A percentile compares a stretch with the other conserved stretches of the same genome.
phyloP scores from a whole-genome alignment of 2,329 filamentous ascomycete genomes.

The Pseudopithomyces chartarum region DNA sequence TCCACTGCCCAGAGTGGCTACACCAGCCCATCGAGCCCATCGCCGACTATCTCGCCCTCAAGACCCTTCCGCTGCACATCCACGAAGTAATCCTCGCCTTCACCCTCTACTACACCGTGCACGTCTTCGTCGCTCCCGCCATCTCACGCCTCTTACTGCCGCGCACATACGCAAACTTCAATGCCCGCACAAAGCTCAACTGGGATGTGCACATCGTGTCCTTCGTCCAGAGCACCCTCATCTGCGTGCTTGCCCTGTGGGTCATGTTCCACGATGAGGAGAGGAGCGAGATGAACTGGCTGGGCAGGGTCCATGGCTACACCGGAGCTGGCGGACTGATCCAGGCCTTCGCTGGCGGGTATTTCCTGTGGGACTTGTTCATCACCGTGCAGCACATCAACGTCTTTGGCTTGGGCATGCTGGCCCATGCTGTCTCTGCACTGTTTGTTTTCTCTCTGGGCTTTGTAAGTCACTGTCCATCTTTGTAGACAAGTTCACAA shows the following conservation, averaged over 20 bases:
- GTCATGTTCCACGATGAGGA: slow-evolving; percentile 71
- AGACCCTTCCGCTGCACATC: slow-evolving; percentile 74
- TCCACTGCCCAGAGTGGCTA: slow-evolving; percentile 63
- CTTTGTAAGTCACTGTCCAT: slow-evolving; percentile 64
- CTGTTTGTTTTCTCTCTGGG: slow-evolving; percentile 76
- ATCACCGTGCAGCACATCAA: slow-evolving; percentile 70
- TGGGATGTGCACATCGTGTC: slow-evolving; percentile 89
- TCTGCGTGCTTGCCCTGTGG: slow-evolving; percentile 75
- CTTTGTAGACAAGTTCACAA: background rate
- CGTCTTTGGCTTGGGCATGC: slow-evolving; percentile 76
- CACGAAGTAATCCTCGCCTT: slow-evolving; percentile 75
- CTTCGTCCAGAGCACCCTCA: slow-evolving; percentile 75
- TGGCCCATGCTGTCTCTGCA: slow-evolving; percentile 77
- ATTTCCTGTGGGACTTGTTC: slow-evolving; percentile 82
- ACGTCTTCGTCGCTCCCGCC: slow-evolving; percentile 68
- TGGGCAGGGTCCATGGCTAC: slow-evolving; percentile 78
- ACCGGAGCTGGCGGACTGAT: slow-evolving; percentile 73
- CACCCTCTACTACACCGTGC: slow-evolving; percentile 70
- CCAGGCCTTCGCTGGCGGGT: slow-evolving; percentile 76
- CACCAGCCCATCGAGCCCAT: slow-evolving; percentile 64
- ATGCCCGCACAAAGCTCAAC: slow-evolving; percentile 70
- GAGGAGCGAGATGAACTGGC: slow-evolving; percentile 67
- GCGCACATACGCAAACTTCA: slow-evolving; percentile 65
- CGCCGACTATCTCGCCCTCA: slow-evolving; percentile 65
- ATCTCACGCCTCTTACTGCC: slow-evolving; percentile 68